phyloP scores from a whole-genome alignment of 2,329 filamentous ascomycete genomes.

The Fusarium keratoplasticum region DNA sequence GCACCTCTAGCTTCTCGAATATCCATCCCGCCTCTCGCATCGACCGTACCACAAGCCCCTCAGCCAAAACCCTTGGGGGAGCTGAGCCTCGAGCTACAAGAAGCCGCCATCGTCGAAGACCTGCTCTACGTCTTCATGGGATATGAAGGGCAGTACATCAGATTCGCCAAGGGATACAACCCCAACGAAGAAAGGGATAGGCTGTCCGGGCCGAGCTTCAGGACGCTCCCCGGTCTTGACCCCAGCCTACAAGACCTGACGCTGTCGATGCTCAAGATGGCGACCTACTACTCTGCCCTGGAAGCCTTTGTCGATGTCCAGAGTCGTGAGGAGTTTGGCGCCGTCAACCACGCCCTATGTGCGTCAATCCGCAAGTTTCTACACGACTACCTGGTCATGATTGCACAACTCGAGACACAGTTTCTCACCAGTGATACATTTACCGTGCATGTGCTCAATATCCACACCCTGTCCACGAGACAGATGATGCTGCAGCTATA shows the following conservation, averaged over 20 bases:
- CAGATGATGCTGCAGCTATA: conserved; percentile 95
- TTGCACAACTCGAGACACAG: conserved; percentile 94
- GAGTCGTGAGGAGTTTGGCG: conserved; percentile 90
- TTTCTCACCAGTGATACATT: conserved; percentile 89
- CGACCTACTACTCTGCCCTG: conserved; percentile 90
- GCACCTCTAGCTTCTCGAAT: conserved; percentile 78
- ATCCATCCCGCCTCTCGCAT: conserved; percentile 78
- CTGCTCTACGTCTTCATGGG: conserved; percentile 97
- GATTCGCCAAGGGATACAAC: conserved; percentile 85
- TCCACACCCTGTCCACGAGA: conserved; percentile 89
- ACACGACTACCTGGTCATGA: conserved; percentile 92
- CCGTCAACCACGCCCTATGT: conserved; percentile 94
- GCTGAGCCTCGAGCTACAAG: conserved; percentile 83
- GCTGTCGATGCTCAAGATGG: conserved; percentile 90
- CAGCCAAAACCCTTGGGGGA: conserved; percentile 75
- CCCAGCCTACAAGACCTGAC: conserved; percentile 91
- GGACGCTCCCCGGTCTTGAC: conserved; percentile 84
- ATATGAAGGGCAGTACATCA: conserved; percentile 97
- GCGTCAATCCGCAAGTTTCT: conserved; percentile 92
- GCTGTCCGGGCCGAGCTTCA: conserved; percentile 83
- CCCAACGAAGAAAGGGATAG: conserved; percentile 88
- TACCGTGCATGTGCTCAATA: conserved; percentile 91
- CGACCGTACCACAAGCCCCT: conserved; percentile 79
- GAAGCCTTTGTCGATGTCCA: conserved; percentile 96
- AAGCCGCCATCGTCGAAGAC: conserved; percentile 89